Evolutionary conservation across 768 basidiomycete species (phyloP), one percentile per base, ranked within the genome.

Genomic region (Gyrodon lividus): DNA sequence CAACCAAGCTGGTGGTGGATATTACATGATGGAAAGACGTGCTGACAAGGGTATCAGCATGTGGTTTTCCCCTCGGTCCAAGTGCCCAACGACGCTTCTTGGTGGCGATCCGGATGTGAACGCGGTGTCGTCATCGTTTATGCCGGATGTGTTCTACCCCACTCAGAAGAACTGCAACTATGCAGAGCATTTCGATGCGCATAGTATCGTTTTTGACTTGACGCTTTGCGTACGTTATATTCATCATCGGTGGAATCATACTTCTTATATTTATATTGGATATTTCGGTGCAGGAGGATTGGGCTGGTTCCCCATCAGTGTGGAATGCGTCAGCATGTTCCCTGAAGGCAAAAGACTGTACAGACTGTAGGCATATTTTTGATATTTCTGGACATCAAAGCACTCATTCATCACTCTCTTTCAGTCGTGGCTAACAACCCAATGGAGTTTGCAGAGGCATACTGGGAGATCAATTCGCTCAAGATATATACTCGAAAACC

Each of bases 391-490:
- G 10, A 2, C 31, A 37, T 4, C n/a, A 5, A 43, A 43, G 7
- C 23, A 5, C 26, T 49, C 41, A 24, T 43, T 47, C 26, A 23
- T 46, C 44, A 16, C 17, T 22, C 37, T 44, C 3, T 46, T 10
- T 49, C 28, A 84, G 83, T 75, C 56, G 86, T 88, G 26, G 65
- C 81, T 63, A 76, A 80, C 53, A 77, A 83, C 57, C 86, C 88
- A 0, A 51, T 60, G 5, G 76, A 74, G 12, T 89, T 89, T 67
- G 35, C 53, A 10, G 72, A 85, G 16, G 84, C 87, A 2, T 89
- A 83, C 66, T 90, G 86, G 85, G 81, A 80, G 55, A 74, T 90
- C 65, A 79, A 81, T 58, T 75, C 77, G 16, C 65, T 89, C 30
- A 73, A 76, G 28, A 73, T 87, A 14, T 89, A 86, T 59, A 72